These are phyloP conservation scores for Mycena filopes DNA, from an alignment of 768 basidiomycete species.

Conservation along the genomic window DNA sequence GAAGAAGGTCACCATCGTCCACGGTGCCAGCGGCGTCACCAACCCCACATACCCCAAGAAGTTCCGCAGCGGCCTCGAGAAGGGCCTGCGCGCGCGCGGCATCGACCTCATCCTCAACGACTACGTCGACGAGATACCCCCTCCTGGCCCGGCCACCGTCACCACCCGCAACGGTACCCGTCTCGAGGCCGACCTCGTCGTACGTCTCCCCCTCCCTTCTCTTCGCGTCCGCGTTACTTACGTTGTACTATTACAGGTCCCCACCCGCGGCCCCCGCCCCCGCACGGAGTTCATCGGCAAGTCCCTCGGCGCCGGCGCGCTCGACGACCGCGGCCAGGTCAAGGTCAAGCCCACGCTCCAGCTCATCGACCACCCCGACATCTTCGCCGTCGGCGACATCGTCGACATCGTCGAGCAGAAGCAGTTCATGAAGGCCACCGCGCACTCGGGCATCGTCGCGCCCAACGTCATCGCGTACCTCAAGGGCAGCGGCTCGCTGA, in stretches of 20 bases:
- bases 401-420: slow-evolving; percentile 67
- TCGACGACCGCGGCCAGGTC: slow-evolving; percentile 50
- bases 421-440: slow-evolving; percentile 55
- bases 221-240: background rate
- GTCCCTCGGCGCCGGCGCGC: slow-evolving; percentile 48
- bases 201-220: slow-evolving; percentile 42
- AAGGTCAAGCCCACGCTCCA: slow-evolving; percentile 65
- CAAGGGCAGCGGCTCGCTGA: slow-evolving; percentile 41
- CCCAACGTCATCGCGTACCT: slow-evolving; percentile 57
- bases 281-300: slow-evolving; percentile 61
- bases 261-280: slow-evolving; percentile 56
- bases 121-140: slow-evolving; percentile 58
- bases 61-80: slow-evolving; percentile 60
- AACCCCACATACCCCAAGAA: slow-evolving; percentile 65
- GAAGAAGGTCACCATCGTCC: slow-evolving; percentile 70
- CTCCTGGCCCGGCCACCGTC: slow-evolving; percentile 48
- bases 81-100: slow-evolving; percentile 53
- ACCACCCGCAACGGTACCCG: slow-evolving; percentile 61
- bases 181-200: slow-evolving; percentile 67
- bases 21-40: slow-evolving; percentile 60
- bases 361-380: slow-evolving; percentile 53
- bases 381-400: slow-evolving; percentile 71
- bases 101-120: slow-evolving; percentile 66
- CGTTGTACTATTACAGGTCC: slow-evolving; percentile 40
- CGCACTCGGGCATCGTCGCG: slow-evolving; percentile 55